Conservation (phyloP, 2,329 filamentous ascomycete species). For the Alternaria atra region DNA sequence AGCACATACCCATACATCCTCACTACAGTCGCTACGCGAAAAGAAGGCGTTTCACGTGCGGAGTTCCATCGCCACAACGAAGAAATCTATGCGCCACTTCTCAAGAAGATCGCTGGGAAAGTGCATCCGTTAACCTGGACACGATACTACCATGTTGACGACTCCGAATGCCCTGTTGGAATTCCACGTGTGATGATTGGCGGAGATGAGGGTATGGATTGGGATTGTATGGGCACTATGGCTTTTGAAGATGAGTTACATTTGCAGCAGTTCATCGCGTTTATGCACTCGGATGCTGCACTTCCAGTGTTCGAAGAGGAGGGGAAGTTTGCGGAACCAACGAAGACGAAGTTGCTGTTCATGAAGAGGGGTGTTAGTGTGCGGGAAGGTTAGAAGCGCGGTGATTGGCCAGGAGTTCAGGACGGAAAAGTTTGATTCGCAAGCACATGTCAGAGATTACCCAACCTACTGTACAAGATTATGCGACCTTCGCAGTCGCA, state of each 20-base stretch:
- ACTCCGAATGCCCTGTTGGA: constrained; percentile 21
- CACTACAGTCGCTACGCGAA: constrained; percentile 23
- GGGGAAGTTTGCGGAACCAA: constrained; percentile 25
- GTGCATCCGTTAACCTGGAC: constrained; percentile 30
- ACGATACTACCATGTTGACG: constrained; percentile 25
- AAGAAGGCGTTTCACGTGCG: constrained; percentile 22
- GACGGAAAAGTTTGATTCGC: not conserved
- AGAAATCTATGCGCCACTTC: constrained; percentile 16
- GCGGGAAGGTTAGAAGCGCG: not conserved
- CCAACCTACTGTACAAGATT: too few relatives aligned
- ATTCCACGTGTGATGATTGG: constrained; percentile 21
- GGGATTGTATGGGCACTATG: constrained; percentile 31
- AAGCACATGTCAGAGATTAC: too few relatives aligned
- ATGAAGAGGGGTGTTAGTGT: constrained; percentile 23
- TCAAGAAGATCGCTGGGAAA: constrained; percentile 23
- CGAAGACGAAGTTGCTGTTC: constrained; percentile 25
- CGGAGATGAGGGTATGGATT: constrained; percentile 23
- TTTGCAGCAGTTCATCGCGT: constrained; percentile 30
- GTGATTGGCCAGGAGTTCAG: not conserved
- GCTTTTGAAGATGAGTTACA: constrained; percentile 30
- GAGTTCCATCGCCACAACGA: constrained; percentile 29
- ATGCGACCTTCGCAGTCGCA: too few relatives aligned
- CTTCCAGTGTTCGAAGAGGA: constrained; percentile 23
- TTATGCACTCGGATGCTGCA: constrained; percentile 28
- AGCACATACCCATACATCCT: constrained; percentile 26